These are phyloP conservation scores for Talaromyces rugulosus DNA, from an alignment of 2,329 filamentous ascomycete species.

Conservation along the genomic window DNA sequence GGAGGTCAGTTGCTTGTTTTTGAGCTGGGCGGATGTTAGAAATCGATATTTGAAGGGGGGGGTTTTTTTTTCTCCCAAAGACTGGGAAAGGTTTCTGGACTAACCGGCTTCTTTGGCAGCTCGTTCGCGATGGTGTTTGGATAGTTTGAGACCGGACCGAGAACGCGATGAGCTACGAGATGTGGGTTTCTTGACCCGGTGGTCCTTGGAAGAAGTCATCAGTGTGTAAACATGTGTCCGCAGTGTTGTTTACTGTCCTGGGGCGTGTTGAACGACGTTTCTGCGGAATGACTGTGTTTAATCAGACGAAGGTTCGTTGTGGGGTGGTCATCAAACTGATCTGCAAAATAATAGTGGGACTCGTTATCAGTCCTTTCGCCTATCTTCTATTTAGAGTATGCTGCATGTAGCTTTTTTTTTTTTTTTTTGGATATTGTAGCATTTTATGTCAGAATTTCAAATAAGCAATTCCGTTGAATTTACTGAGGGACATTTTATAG, in stretches of 20 bases:
- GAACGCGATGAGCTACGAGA: slow-evolving; percentile 7
- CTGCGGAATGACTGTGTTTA: not conserved
- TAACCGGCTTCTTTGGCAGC: slow-evolving; percentile 3
- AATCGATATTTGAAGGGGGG: not conserved
- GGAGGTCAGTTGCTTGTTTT: slow-evolving; percentile 9
- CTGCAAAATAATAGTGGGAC: too few relatives aligned
- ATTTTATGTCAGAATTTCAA: too few relatives aligned
- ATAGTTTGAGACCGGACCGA: slow-evolving; percentile 9
- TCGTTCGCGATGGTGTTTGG: slow-evolving; percentile 10
- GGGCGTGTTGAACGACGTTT: not conserved
- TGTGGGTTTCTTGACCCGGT: not conserved
- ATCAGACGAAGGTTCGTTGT: too few relatives aligned
- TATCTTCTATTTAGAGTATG: too few relatives aligned
- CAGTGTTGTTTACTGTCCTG: not conserved
- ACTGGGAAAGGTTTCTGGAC: not conserved
- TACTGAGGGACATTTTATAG: too few relatives aligned
- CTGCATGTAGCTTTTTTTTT: too few relatives aligned
- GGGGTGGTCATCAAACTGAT: too few relatives aligned
- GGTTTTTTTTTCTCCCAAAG: not conserved
- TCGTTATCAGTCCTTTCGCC: too few relatives aligned
- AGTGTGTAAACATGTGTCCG: not conserved
- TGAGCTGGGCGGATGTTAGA: not conserved
- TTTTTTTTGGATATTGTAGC: too few relatives aligned
- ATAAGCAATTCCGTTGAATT: too few relatives aligned
- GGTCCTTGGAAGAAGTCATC: not conserved